phyloP scores from a whole-genome alignment of 345 rosid genomes.

The Lepidium africanum region DNA sequence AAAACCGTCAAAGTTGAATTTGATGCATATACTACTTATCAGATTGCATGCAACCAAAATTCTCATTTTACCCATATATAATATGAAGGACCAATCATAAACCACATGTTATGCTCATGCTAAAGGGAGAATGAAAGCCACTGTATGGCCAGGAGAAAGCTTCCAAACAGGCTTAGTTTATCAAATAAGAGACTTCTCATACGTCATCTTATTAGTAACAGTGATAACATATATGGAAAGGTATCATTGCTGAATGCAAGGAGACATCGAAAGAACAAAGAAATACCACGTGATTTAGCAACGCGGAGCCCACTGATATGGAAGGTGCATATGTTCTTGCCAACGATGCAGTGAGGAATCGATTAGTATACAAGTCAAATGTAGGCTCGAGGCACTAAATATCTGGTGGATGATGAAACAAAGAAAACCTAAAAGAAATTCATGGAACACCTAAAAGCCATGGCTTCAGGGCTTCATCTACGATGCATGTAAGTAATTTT shows the following conservation, averaged over 20 bases:
- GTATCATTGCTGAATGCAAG: background rate
- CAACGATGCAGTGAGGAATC: background rate
- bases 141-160: background rate
- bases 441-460: conserved; percentile 46
- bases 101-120: background rate
- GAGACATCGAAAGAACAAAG: background rate
- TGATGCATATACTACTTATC: background rate
- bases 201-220: background rate
- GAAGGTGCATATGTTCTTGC: background rate
- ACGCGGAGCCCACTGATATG: background rate
- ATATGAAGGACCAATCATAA: background rate
- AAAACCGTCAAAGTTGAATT: background rate
- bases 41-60: background rate
- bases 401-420: conserved; percentile 43
- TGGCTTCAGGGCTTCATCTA: background rate
- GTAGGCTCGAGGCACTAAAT: conserved; percentile 18
- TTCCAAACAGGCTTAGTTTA: background rate
- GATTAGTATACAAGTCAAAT: conserved; percentile 8
- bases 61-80: background rate
- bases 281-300: background rate
- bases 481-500: background rate
- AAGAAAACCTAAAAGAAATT: conserved; percentile 47
- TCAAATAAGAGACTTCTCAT: background rate
- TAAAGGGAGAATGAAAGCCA: background rate
- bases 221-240: background rate